Evolutionary conservation across 108 stramenopile genomes (phyloP).

Genomic region (Cyclotella kingstonii): DNA sequence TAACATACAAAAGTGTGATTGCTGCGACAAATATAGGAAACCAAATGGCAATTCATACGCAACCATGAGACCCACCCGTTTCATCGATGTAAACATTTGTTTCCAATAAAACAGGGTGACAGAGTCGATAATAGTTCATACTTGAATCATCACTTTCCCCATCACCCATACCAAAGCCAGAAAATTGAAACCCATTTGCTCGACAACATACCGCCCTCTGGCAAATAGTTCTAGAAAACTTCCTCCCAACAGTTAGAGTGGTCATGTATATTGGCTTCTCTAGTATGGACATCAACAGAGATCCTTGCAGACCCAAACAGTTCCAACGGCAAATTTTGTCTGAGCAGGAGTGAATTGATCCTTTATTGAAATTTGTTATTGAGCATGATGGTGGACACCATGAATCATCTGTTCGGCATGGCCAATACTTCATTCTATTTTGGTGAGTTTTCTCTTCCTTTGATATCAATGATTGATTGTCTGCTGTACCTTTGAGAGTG

Average conservation of each 20-base stretch:
- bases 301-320: slow-evolving; percentile 77
- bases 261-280: slow-evolving; percentile 56
- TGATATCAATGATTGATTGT: not conserved
- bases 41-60: not conserved
- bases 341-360: slow-evolving; percentile 63
- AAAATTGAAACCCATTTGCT: slow-evolving; percentile 29
- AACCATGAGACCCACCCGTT: slow-evolving; percentile 39
- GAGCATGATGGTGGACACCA: slow-evolving; percentile 89
- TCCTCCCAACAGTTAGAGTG: slow-evolving; percentile 79
- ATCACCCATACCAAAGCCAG: not conserved
- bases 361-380: slow-evolving; percentile 44
- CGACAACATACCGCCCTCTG: slow-evolving; percentile 85
- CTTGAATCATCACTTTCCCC: not conserved
- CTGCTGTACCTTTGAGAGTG: not conserved
- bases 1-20: not conserved
- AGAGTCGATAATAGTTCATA: slow-evolving; percentile 34
- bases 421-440: slow-evolving; percentile 55
- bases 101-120: slow-evolving; percentile 81
- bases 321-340: slow-evolving; percentile 88
- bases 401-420: slow-evolving; percentile 59
- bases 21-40: not conserved
- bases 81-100: slow-evolving; percentile 84
- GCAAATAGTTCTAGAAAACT: slow-evolving; percentile 63
- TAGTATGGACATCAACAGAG: slow-evolving; percentile 61
- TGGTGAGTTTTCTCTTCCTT: slow-evolving; percentile 6